Percentiles rank a stretch among this genome's conserved stretches.
Evolutionary conservation across 2,329 filamentous ascomycete species (phyloP).

Genomic region (Colletotrichum musicola): DNA sequence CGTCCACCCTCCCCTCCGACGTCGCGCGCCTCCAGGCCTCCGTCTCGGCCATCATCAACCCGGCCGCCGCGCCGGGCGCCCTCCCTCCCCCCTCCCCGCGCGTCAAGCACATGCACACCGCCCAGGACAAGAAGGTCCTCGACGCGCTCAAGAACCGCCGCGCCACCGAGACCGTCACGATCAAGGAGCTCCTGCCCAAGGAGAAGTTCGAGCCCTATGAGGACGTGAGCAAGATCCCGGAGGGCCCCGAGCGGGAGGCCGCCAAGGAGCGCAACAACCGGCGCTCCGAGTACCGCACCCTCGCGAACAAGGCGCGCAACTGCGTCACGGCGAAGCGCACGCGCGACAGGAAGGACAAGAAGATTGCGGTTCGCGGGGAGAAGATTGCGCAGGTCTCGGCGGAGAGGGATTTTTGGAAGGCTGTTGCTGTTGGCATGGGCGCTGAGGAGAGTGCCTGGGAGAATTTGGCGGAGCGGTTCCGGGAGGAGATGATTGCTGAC

Average conservation of each 20-base stretch:
- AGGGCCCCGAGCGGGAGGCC: slow-evolving; percentile 33
- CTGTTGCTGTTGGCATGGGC: slow-evolving; percentile 43
- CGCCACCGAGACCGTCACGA: background rate
- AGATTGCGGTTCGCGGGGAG: slow-evolving; percentile 45
- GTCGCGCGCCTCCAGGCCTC: background rate
- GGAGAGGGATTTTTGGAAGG: slow-evolving; percentile 42
- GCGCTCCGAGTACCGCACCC: slow-evolving; percentile 44
- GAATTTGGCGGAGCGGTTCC: slow-evolving; percentile 36
- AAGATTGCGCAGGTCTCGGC: slow-evolving; percentile 40
- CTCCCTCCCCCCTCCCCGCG: background rate
- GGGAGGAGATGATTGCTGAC: slow-evolving; percentile 40
- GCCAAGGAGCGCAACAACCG: slow-evolving; percentile 42
- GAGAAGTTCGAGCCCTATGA: slow-evolving; percentile 37
- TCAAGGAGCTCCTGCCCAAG: background rate
- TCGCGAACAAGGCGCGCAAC: slow-evolving; percentile 50
- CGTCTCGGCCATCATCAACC: background rate
- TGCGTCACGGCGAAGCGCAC: slow-evolving; percentile 54
- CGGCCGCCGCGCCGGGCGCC: too few species aligned
- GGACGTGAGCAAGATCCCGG: slow-evolving; percentile 33
- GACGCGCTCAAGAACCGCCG: background rate
- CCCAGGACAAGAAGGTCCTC: too few species aligned
- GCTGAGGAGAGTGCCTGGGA: slow-evolving; percentile 42
- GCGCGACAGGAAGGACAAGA: slow-evolving; percentile 40
- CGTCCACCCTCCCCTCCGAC: too few species aligned
- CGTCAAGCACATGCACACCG: background rate